Conservation (phyloP, 371 early-diverging fungal genomes). For the Rhizomucor pusillus region DNA sequence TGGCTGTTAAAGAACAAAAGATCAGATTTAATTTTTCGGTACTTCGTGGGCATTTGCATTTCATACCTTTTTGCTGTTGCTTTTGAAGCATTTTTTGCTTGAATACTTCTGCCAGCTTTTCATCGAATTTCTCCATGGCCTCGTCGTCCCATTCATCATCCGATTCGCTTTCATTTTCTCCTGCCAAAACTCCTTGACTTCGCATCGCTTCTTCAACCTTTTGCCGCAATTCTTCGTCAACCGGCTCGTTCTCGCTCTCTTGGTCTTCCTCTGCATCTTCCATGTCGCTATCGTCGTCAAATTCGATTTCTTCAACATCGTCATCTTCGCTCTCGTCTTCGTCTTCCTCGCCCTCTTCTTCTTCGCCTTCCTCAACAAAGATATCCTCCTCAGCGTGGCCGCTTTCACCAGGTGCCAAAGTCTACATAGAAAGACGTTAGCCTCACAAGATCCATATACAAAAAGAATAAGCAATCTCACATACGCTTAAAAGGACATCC, state of each 20-base stretch:
- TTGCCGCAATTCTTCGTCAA: conserved; percentile 69
- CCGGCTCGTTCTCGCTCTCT: conserved; percentile 26
- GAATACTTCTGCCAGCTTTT: conserved; percentile 89
- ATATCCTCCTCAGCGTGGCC: conserved; percentile 55
- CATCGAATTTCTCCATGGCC: conserved; percentile 90
- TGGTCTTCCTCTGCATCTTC: conserved; percentile 18
- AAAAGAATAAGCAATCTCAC: conserved; percentile 2
- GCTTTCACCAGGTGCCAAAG: conserved; percentile 52
- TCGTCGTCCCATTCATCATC: conserved; percentile 82
- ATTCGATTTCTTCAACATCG: conserved; percentile 14
- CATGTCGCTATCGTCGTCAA: conserved; percentile 16
- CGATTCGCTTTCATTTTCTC: conserved; percentile 51
- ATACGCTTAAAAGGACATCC: conserved; percentile 72
- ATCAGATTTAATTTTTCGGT: neutral
- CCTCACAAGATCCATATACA: neutral
- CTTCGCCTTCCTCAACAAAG: conserved; percentile 53
- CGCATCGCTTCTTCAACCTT: conserved; percentile 66
- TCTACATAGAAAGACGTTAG: conserved; percentile 18
- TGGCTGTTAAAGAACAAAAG: conserved; percentile 19
- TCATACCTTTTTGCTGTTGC: conserved; percentile 48
- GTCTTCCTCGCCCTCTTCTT: conserved; percentile 43
- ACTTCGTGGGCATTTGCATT: conserved; percentile 7
- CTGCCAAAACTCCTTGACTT: conserved; percentile 47
- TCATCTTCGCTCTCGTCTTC: conserved; percentile 12
- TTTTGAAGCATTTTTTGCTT: conserved; percentile 73